A percentile compares a stretch with the other conserved stretches of the same genome.
phyloP scores from a whole-genome alignment of 331 rosid species.

The Quercus tomentella region DNA sequence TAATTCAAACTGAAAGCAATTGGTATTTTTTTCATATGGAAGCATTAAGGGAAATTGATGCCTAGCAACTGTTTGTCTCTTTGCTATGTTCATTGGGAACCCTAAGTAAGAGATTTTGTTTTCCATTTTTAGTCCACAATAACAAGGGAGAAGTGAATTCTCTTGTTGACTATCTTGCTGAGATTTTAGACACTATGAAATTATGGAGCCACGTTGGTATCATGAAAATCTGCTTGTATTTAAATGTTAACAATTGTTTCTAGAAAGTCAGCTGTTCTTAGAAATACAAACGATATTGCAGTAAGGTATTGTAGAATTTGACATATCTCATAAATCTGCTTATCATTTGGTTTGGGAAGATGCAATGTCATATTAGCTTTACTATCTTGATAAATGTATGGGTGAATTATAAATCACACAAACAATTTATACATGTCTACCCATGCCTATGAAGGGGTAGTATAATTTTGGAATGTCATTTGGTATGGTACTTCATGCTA shows the following conservation, averaged over 20 bases:
- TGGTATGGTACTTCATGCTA: neutral
- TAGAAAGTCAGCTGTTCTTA: neutral
- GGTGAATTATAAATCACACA: neutral
- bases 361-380: neutral
- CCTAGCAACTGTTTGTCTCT: neutral
- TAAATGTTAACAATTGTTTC: neutral
- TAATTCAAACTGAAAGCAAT: neutral
- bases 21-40: neutral
- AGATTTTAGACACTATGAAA: neutral
- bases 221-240: neutral
- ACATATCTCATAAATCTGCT: neutral
- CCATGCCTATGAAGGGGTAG: neutral
- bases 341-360: neutral
- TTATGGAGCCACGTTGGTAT: neutral
- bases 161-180: neutral
- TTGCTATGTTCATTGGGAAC: neutral
- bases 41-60: neutral
- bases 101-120: neutral
- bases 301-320: neutral
- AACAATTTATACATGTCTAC: neutral
- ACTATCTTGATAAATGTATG: neutral
- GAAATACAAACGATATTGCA: neutral
- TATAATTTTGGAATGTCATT: neutral
- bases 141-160: neutral
- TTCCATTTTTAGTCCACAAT: neutral